Base-by-base conservation (phyloP, 192 early-diverging fungal species). In the Coemansia sp. region DNA sequence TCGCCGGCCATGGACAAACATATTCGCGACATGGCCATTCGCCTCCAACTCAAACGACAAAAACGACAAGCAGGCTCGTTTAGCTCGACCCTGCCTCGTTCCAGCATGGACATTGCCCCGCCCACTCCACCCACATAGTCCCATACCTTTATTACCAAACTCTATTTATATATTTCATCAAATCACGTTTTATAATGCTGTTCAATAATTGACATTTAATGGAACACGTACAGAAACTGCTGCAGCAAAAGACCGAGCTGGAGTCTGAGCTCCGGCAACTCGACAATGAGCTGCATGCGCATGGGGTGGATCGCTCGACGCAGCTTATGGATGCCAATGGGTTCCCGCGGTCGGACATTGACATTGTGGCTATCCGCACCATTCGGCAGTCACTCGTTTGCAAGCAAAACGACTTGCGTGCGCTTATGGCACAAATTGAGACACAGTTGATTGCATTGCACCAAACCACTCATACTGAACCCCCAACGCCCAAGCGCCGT, bases 281-380 rank as follows among this genome's bases (percentile, higher is more conserved):
- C 4, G 77, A 75, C 19, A 27, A 25, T 0, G 48, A 74, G n/a
- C 69, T 71, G 3, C 35, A 35, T 2, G 23, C 35, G 62, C 82
- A 86, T 22, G 75, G 76, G 24, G 82, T 82, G 11, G 83, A 73
- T 41, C 75, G 86, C 60, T 82, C 70, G 9, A 79, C 76, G 11
- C 57, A 80, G 6, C 82, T 91, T 38, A 73, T 89, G 2, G 88
- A 89, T 59, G 1, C 50, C 1, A 77, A 86, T 0, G 88, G 88
- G 12, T 91, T 88, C 61, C 90, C 90, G 7, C 85, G 90, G 23
- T 37, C 80, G 2, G 90, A 91, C 64, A 75, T 91, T 3, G 90
- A 91, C 64, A 79, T 91, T 19, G 79, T 75, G 24, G 70, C 77
- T 5, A 68, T 91, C 15, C 80, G 87, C 43, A 60, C 84, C 50